phyloP scores from a whole-genome alignment of 1,284 basidiomycete genomes.

The Mycena citricolor region DNA sequence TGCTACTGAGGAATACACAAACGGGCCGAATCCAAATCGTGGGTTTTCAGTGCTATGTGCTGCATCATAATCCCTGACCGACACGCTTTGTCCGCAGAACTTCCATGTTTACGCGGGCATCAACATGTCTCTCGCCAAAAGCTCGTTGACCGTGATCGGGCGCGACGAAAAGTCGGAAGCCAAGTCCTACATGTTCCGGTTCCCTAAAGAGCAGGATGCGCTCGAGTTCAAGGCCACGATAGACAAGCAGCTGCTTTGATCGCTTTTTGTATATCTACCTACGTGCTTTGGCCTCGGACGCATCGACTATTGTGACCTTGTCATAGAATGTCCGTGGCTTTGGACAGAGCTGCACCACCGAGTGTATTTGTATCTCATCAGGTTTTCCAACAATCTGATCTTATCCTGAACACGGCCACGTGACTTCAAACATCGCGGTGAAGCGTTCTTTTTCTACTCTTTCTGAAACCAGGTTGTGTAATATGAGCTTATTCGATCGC shows the following conservation, averaged over 20 bases:
- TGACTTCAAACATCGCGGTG: too few relatives aligned
- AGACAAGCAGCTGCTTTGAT: conserved; percentile 70
- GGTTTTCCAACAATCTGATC: too few relatives aligned
- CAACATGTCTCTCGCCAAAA: conserved; percentile 49
- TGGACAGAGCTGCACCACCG: too few relatives aligned
- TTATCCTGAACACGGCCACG: too few relatives aligned
- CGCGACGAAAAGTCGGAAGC: conserved; percentile 55
- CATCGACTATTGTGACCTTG: too few relatives aligned
- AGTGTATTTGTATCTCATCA: too few relatives aligned
- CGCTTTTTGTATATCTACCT: too few relatives aligned
- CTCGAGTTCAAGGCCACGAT: conserved; percentile 57
- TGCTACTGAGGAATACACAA: conserved; percentile 66
- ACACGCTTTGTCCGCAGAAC: conserved; percentile 46
- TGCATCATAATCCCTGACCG: conserved; percentile 8
- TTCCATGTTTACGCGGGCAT: conserved; percentile 47
- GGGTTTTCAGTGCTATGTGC: conserved; percentile 26
- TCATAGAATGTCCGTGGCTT: too few relatives aligned
- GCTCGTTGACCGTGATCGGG: conserved; percentile 64
- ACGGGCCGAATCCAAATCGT: conserved; percentile 75
- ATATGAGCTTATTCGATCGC: too few relatives aligned
- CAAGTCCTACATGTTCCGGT: conserved; percentile 61
- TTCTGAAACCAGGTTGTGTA: too few relatives aligned
- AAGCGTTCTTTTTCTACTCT: too few relatives aligned
- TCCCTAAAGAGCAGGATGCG: conserved; percentile 64
- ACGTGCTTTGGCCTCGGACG: too few relatives aligned